Percentiles rank a stretch among this genome's conserved stretches.
Evolutionary conservation across 208 protist genomes (phyloP).

Genomic region (Trypanosoma lewisi): DNA sequence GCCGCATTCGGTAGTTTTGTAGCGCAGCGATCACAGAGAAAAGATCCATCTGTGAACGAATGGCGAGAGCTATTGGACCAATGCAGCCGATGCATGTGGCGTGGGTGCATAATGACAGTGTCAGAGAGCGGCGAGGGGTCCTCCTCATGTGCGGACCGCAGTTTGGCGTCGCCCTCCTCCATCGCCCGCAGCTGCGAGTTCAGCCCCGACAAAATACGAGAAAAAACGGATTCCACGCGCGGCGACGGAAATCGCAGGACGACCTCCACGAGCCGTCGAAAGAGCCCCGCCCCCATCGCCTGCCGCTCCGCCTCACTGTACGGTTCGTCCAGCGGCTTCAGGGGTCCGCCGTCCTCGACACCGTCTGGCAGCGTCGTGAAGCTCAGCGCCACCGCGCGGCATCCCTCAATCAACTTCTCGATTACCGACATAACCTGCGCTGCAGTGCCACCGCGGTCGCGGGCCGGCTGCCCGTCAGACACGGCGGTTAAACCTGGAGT

Average conservation of each 20-base stretch:
- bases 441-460: conserved; percentile 10
- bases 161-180: neutral
- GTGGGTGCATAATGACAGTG: conserved; percentile 48
- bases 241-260: conserved; percentile 20
- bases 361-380: conserved; percentile 26
- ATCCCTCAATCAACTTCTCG: conserved; percentile 21
- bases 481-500: neutral
- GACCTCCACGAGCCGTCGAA: conserved; percentile 24
- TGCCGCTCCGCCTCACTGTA: conserved; percentile 13
- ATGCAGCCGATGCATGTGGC: conserved; percentile 62
- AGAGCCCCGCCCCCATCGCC: conserved; percentile 12
- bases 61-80: conserved; percentile 51
- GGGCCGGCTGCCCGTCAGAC: neutral
- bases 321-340: conserved; percentile 23
- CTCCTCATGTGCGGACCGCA: neutral
- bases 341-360: conserved; percentile 33
- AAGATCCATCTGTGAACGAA: conserved; percentile 47
- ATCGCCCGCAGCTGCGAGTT: conserved; percentile 16
- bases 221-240: conserved; percentile 14
- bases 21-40: conserved; percentile 52
- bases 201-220: conserved; percentile 12
- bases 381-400: conserved; percentile 21
- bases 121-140: conserved; percentile 22
- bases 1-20: conserved; percentile 8
- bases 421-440: conserved; percentile 13